Conservation (phyloP, 805 yeast species). For the Lipomyces yamanashiensis region DNA sequence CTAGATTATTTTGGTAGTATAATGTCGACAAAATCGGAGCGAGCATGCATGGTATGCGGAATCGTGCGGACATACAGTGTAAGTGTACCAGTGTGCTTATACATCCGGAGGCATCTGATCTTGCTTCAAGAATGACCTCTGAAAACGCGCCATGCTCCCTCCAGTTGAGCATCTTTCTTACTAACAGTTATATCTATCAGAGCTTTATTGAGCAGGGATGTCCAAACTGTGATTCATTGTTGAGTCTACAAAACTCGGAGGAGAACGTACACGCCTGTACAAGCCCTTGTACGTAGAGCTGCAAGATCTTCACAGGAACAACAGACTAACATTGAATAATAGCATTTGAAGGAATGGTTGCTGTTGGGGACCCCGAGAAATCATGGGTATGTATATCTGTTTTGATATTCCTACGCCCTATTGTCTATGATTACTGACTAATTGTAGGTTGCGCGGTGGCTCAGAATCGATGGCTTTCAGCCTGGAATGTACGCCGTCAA, state of each 20-base stretch:
- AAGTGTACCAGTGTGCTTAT: slow-evolving; percentile 37
- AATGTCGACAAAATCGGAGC: slow-evolving; percentile 56
- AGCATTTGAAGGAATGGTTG: slow-evolving; percentile 91
- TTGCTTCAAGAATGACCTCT: not conserved
- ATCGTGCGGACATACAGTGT: slow-evolving; percentile 79
- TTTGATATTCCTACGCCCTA: not conserved
- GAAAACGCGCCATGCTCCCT: not conserved
- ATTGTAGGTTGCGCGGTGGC: slow-evolving; percentile 75
- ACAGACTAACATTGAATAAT: not conserved
- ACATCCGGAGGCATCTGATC: not conserved
- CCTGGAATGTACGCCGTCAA: slow-evolving; percentile 92
- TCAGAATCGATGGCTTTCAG: slow-evolving; percentile 83
- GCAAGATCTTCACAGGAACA: not conserved
- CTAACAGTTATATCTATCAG: slow-evolving; percentile 36
- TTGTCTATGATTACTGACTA: slow-evolving; percentile 8
- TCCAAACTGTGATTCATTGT: slow-evolving; percentile 92
- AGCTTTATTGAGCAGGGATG: slow-evolving; percentile 85
- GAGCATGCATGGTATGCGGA: slow-evolving; percentile 98
- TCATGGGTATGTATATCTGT: slow-evolving; percentile 69
- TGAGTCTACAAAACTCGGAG: slow-evolving; percentile 79
- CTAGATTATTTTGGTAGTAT: not conserved
- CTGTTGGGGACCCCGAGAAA: slow-evolving; percentile 78
- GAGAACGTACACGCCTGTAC: slow-evolving; percentile 87
- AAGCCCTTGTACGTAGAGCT: slow-evolving; percentile 62
- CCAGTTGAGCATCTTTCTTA: not conserved